Evolutionary conservation across 2,329 filamentous ascomycete genomes (phyloP).

Genomic region (Pseudocercospora vitis): DNA sequence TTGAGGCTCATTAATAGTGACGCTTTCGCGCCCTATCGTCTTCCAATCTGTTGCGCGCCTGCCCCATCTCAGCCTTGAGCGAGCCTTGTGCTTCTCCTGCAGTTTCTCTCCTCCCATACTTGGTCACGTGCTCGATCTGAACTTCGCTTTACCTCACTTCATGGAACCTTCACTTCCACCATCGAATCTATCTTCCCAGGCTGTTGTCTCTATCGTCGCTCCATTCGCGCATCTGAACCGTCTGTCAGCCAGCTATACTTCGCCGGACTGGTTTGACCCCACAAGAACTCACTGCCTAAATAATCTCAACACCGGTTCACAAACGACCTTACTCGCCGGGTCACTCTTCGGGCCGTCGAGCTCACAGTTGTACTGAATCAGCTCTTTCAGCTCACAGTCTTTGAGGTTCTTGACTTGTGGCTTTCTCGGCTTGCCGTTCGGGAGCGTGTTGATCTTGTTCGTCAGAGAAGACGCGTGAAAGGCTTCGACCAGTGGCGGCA

Average conservation of each 20-base stretch:
- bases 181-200: slow-evolving; percentile 53
- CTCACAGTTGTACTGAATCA: slow-evolving; percentile 64
- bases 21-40: no score
- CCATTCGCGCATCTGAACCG: slow-evolving; percentile 52
- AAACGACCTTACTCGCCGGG: slow-evolving; percentile 48
- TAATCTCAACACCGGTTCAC: slow-evolving; percentile 58
- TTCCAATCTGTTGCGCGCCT: no score
- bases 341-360: slow-evolving; percentile 47
- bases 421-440: slow-evolving; percentile 55
- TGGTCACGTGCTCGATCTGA: slow-evolving; percentile 5
- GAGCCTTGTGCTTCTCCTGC: background rate
- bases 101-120: background rate
- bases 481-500: slow-evolving; percentile 57
- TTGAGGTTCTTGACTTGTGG: slow-evolving; percentile 49
- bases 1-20: background rate
- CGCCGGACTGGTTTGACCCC: background rate
- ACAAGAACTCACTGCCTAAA: slow-evolving; percentile 55
- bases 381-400: slow-evolving; percentile 58
- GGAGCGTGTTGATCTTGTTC: slow-evolving; percentile 52
- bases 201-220: slow-evolving; percentile 62
- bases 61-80: no score
- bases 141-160: slow-evolving; percentile 14
- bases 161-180: background rate
- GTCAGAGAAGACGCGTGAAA: slow-evolving; percentile 56
- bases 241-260: slow-evolving; percentile 19